phyloP scores from a whole-genome alignment of 805 yeast genomes.

The Myxozyma neglecta region DNA sequence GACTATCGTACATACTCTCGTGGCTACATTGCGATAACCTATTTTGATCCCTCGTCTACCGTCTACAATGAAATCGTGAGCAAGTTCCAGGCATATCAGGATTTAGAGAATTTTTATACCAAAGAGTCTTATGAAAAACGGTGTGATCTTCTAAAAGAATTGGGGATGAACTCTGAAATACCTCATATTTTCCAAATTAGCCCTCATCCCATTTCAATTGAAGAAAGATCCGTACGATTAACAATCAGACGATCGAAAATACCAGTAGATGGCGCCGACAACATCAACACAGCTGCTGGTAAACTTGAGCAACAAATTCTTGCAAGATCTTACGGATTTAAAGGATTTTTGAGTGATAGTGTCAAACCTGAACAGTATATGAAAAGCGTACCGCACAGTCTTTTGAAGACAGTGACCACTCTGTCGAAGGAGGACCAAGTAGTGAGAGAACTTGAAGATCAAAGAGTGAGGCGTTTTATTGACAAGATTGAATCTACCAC shows the following conservation, averaged over 20 bases:
- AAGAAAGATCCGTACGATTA: neutral
- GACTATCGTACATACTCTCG: neutral
- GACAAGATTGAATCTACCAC: too few species aligned
- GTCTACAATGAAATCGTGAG: neutral
- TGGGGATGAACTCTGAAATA: neutral
- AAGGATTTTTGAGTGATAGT: neutral
- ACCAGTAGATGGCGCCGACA: neutral
- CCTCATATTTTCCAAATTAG: neutral
- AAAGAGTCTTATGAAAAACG: neutral
- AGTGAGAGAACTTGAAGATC: neutral
- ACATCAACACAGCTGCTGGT: neutral
- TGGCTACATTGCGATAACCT: conserved; percentile 2
- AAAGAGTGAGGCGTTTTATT: neutral
- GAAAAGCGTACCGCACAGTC: neutral
- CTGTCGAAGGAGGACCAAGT: neutral
- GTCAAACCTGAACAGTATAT: neutral
- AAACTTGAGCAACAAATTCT: neutral
- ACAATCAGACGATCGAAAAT: neutral
- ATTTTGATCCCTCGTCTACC: neutral
- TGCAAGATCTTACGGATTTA: neutral
- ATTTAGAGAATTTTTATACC: neutral
- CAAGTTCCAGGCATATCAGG: neutral
- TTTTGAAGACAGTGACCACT: neutral
- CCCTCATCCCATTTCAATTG: neutral
- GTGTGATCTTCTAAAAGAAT: neutral